Base-by-base conservation (phyloP, 1,284 basidiomycete species). In the Austroboletus olivaceoglutinosus region DNA sequence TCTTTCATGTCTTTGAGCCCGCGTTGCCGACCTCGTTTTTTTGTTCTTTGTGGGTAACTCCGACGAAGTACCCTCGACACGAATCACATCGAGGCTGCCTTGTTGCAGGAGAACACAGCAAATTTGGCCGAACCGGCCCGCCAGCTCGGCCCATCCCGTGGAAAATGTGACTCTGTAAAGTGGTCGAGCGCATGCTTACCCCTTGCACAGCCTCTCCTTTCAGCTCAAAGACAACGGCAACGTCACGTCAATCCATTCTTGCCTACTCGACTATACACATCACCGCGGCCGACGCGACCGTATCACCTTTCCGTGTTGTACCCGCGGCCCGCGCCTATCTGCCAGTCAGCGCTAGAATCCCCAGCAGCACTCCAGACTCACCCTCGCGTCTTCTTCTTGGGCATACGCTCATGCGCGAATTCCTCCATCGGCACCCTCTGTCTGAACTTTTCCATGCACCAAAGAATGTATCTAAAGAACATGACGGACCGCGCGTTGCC, bases 381-480 rank as follows among this genome's bases (percentile, higher is more conserved):
- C 87, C 88, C 88, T 70, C 89, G 76, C 60, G 89, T 77, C 55
- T 79, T 87, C 73, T 89, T 91, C 71, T 81, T 86, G 15, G 83
- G 79, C 59, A 70, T 79, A 11, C 77, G 65, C 45, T 83, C 80
- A 56, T 87, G 80, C 5, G 82, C 84, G 64, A 89, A 89, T 13
- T 77, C 73, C 19, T 71, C 61, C 3, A 86, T 73, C 1, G 80
- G 70, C 34, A 75, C 58, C 2, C 81, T 83, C 52, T 76, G 75
- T 33, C 87, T 76, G 66, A 78, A 92, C 62, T 88, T 91, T 61
- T 89, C 82, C 80, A 91, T 83, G 56, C 85, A 83, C 89, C 89
- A 91, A 16, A 92, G 70, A 53, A 91, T 80, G 60, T 91, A 91
- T 60, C 88, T 90, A 55, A 27, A 37, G 5, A 43, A 45, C 44